phyloP scores from a whole-genome alignment of 2,329 filamentous ascomycete species.

The Pezicula carpinea region DNA sequence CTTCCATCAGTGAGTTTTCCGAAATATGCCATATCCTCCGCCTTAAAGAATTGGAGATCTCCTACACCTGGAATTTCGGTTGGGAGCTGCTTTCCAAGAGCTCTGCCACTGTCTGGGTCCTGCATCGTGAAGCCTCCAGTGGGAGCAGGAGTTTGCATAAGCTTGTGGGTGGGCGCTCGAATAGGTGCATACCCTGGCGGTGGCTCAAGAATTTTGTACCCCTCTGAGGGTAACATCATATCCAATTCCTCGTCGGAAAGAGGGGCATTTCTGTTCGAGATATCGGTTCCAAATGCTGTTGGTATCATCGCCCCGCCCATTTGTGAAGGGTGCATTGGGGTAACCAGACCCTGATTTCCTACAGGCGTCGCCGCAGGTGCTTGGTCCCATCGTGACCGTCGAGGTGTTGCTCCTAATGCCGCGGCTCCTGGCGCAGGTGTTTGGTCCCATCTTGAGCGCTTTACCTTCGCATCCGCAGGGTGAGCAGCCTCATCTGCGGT shows the following conservation, averaged over 20 bases:
- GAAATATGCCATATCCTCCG: constrained; percentile 98
- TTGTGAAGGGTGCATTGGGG: constrained; percentile 71
- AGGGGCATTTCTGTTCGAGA: constrained; percentile 72
- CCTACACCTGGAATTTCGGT: constrained; percentile 95
- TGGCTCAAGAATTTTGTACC: constrained; percentile 87
- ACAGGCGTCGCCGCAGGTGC: constrained; percentile 77
- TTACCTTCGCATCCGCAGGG: constrained; percentile 50
- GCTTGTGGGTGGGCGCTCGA: constrained; percentile 69
- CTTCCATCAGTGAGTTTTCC: constrained; percentile 93
- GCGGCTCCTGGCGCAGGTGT: constrained; percentile 56
- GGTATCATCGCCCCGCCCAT: constrained; percentile 44
- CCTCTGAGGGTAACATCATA: constrained; percentile 81
- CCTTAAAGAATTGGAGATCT: constrained; percentile 96
- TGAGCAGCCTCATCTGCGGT: constrained; percentile 46
- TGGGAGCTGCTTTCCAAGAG: constrained; percentile 84
- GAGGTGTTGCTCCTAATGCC: constrained; percentile 53
- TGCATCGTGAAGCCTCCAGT: constrained; percentile 94
- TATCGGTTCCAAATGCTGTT: constrained; percentile 74
- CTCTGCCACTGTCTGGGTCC: constrained; percentile 78
- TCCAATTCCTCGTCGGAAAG: constrained; percentile 94
- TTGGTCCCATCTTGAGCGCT: constrained; percentile 82
- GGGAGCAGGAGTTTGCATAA: constrained; percentile 69
- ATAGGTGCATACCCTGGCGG: constrained; percentile 89
- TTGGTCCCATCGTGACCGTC: constrained; percentile 88
- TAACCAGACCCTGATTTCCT: constrained; percentile 68